Conservation (phyloP, 2,329 filamentous ascomycete genomes). For the Akanthomyces lecanii region DNA sequence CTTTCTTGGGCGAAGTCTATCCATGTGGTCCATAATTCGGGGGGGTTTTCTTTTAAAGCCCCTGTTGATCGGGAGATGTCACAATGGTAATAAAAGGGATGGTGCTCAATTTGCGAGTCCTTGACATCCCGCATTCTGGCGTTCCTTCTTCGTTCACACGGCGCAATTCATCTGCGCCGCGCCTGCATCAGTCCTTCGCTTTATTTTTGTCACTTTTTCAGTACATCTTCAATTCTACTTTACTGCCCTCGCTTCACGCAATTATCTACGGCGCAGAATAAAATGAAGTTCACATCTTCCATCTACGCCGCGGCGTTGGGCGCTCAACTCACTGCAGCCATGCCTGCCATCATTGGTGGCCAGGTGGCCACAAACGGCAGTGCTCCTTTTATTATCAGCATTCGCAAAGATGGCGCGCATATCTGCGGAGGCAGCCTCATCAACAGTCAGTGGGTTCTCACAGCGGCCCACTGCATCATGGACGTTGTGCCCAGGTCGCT, state of each 20-base stretch:
- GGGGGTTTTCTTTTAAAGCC: background rate
- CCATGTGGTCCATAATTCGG: background rate
- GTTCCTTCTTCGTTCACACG: background rate
- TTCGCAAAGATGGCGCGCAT: background rate
- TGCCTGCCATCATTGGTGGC: constrained; percentile 9
- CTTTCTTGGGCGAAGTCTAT: no score
- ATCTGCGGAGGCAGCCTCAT: constrained; percentile 11
- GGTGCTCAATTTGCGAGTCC: background rate
- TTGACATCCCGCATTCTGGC: no score
- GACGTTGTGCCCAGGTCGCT: background rate
- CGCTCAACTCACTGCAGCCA: background rate
- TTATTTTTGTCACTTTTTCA: background rate
- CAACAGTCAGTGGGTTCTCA: background rate
- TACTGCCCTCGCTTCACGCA: no score
- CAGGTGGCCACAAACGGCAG: background rate
- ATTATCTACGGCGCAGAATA: background rate
- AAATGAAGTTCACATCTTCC: background rate
- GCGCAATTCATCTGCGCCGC: background rate
- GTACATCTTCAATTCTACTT: background rate
- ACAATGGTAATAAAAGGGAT: background rate
- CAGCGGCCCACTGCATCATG: constrained; percentile 3
- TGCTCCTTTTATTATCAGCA: constrained; percentile 10
- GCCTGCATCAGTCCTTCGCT: background rate
- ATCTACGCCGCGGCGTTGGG: background rate
- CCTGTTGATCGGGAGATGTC: constrained; percentile 3